These are phyloP conservation scores for Ophiostoma sp. DNA, from an alignment of 2,329 filamentous ascomycete genomes.

Conservation along the genomic window DNA sequence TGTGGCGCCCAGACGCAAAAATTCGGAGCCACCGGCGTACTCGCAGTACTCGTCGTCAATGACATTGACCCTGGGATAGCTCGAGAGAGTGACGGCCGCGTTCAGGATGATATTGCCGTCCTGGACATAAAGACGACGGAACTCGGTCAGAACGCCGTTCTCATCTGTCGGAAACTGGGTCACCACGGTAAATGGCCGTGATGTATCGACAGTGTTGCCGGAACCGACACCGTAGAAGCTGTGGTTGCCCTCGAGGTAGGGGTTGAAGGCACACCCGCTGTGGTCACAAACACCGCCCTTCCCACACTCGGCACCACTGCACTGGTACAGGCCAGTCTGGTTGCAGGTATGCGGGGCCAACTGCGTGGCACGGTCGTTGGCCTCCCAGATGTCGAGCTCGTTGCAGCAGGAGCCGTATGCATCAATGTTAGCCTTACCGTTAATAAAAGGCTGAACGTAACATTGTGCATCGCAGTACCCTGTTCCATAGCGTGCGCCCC, in stretches of 20 bases:
- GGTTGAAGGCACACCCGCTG: slow-evolving; percentile 66
- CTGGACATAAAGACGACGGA: neutral
- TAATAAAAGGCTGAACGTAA: slow-evolving; percentile 49
- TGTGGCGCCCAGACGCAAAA: slow-evolving; percentile 50
- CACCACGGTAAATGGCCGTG: slow-evolving; percentile 58
- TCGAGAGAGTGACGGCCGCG: slow-evolving; percentile 34
- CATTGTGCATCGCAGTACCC: slow-evolving; percentile 54
- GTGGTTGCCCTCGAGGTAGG: slow-evolving; percentile 60
- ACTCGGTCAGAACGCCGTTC: neutral
- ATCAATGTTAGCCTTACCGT: slow-evolving; percentile 43
- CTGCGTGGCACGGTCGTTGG: slow-evolving; percentile 60
- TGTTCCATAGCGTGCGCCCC: slow-evolving; percentile 54
- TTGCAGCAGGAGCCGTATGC: slow-evolving; percentile 55
- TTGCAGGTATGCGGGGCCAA: slow-evolving; percentile 61
- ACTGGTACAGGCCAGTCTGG: slow-evolving; percentile 43
- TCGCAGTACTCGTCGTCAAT: slow-evolving; percentile 17
- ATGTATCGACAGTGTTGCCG: slow-evolving; percentile 57
- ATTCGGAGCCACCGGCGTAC: slow-evolving; percentile 45
- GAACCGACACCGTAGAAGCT: slow-evolving; percentile 50
- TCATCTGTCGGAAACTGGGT: slow-evolving; percentile 52
- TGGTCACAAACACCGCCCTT: slow-evolving; percentile 58
- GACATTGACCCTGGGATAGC: neutral
- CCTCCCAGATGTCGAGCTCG: slow-evolving; percentile 64
- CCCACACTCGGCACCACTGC: slow-evolving; percentile 43
- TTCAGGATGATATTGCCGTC: neutral